Evolutionary conservation across 495 filamentous ascomycete genomes (phyloP).

Genomic region (Filosporella fistucella): DNA sequence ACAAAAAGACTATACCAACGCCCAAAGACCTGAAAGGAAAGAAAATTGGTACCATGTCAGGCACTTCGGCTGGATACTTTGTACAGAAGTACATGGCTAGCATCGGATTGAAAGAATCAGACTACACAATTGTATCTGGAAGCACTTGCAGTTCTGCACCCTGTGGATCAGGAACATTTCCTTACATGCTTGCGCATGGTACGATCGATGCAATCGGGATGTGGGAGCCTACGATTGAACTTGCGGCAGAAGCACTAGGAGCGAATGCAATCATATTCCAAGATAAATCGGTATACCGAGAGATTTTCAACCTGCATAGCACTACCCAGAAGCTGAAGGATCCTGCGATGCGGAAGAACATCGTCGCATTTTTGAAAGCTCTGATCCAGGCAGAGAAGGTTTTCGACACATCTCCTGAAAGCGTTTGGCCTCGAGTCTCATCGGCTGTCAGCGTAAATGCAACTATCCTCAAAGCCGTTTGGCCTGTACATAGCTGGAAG

Average conservation of each 20-base stretch:
- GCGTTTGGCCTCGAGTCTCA: constrained; percentile 28
- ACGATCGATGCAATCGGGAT: constrained; percentile 37
- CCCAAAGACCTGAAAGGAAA: constrained; percentile 39
- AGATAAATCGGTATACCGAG: constrained; percentile 35
- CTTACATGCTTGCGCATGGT: constrained; percentile 28
- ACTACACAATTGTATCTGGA: constrained; percentile 33
- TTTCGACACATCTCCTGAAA: constrained; percentile 29
- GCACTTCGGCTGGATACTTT: constrained; percentile 36
- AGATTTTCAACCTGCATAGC: constrained; percentile 37
- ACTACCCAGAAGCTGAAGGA: constrained; percentile 35
- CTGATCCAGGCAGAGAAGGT: constrained; percentile 31
- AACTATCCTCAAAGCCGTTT: constrained; percentile 31
- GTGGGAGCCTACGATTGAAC: constrained; percentile 40
- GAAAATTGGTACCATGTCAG: constrained; percentile 32
- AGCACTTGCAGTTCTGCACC: constrained; percentile 32
- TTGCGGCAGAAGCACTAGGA: constrained; percentile 30
- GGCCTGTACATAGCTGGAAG: constrained; percentile 36
- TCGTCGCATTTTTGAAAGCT: constrained; percentile 34
- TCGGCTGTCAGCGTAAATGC: constrained; percentile 27
- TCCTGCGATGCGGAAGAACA: constrained; percentile 28
- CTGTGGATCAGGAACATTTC: constrained; percentile 32
- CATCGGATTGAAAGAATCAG: constrained; percentile 25
- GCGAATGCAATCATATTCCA: constrained; percentile 29
- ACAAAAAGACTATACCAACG: constrained; percentile 27
- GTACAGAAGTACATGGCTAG: constrained; percentile 30